Base-by-base conservation (phyloP, 2,329 filamentous ascomycete genomes). In the Fusarium sterilihyphosum region DNA sequence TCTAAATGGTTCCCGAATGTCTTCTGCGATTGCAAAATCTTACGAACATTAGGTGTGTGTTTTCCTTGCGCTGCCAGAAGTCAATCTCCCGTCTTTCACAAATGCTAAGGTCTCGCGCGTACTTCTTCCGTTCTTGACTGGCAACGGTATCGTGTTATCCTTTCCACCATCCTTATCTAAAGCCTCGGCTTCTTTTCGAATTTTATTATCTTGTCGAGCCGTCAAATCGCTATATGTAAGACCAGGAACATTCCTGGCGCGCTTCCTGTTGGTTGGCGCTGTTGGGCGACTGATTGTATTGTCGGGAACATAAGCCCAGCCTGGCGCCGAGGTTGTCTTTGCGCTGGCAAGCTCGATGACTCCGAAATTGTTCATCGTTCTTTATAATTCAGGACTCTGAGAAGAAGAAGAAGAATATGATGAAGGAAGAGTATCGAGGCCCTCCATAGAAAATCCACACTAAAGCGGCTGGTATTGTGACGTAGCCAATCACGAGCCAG, bases 291-390 rank as follows among this genome's bases (percentile, higher is more conserved):
- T 87, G 64, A 89, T 87, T 47, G 82, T 88, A 80, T 89, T 91
- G 80, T 98, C 94, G 37, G 95, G 92, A 3, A 98, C 94, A 81
- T 98, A 98, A 18, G 94, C 94, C 93, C 95, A 98, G 79, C 96
- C 96, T 2, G 96, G 95, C 3, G 94, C 93, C 50, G 89, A 86
- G 50, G 90, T 89, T 22, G 91, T 91, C 70, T 90, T 91, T 35
- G 91, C 86, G 79, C 90, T 91, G 41, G 94, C 93, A 65, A 98
- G 86, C 77, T 97, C 92, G 83, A 97, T 92, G 78, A 98, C 94
- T 78, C 93, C 92, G 76, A 92, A 92, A 78, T 91, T 90, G 80
- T 90, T 89, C 88, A 91, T 92, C 53, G 61, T 81, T 68, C 69
- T 31, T 26, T 61, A 35, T 29, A 26, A 17, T 49, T n/a, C 22